Evolutionary conservation across 352 stramenopile genomes (phyloP).

Genomic region (Pythium brachiatum): DNA sequence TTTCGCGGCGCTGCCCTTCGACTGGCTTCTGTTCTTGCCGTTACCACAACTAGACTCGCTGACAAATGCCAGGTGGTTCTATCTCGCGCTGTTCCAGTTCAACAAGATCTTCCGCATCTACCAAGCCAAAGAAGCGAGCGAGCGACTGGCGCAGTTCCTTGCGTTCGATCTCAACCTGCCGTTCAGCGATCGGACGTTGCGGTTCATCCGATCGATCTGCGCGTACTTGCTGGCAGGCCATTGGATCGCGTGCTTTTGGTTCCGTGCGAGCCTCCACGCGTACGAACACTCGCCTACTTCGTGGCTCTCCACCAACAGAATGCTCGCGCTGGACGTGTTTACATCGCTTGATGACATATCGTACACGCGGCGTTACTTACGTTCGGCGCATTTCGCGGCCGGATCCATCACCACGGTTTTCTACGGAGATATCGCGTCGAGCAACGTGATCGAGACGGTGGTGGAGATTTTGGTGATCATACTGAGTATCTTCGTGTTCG

Average conservation of each 20-base stretch:
- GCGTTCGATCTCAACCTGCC: conserved; percentile 50
- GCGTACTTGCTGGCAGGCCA: conserved; percentile 57
- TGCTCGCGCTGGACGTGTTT: conserved; percentile 52
- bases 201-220: conserved; percentile 45
- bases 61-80: conserved; percentile 44
- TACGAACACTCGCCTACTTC: conserved; percentile 47
- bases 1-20: conserved; percentile 38
- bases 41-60: conserved; percentile 27
- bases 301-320: conserved; percentile 53
- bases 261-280: conserved; percentile 40
- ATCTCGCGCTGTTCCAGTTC: conserved; percentile 51
- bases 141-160: conserved; percentile 53
- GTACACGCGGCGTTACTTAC: conserved; percentile 45
- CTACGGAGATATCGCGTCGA: conserved; percentile 64
- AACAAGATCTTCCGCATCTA: conserved; percentile 61
- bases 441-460: conserved; percentile 57
- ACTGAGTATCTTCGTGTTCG: conserved; percentile 68
- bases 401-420: conserved; percentile 71
- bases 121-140: conserved; percentile 45
- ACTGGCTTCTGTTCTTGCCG: conserved; percentile 51
- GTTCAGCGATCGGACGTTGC: conserved; percentile 45
- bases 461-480: conserved; percentile 60
- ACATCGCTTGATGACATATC: conserved; percentile 39
- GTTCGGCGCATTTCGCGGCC: conserved; percentile 54
- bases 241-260: conserved; percentile 76